Percentiles rank a stretch among this genome's conserved stretches.
Evolutionary conservation across 2,329 filamentous ascomycete genomes (phyloP).

Genomic region (Fusarium devonianum): DNA sequence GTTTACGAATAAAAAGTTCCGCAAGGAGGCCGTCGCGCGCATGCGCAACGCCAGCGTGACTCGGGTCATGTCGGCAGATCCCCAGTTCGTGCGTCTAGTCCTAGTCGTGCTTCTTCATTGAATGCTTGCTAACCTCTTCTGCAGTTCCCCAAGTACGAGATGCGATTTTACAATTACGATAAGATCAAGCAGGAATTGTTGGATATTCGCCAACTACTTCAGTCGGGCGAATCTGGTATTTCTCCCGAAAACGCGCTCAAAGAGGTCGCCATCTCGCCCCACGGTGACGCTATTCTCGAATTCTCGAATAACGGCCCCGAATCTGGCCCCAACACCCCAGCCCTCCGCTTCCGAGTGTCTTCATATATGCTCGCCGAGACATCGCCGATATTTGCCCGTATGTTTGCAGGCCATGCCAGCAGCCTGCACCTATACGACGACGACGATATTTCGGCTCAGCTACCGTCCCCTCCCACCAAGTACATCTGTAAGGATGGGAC

Average conservation of each 20-base stretch:
- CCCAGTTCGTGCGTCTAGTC: slow-evolving; percentile 49
- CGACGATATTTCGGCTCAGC: slow-evolving; percentile 46
- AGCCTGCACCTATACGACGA: slow-evolving; percentile 47
- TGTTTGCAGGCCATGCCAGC: slow-evolving; percentile 50
- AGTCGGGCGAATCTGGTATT: slow-evolving; percentile 51
- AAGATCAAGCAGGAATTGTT: slow-evolving; percentile 52
- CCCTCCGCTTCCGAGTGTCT: slow-evolving; percentile 59
- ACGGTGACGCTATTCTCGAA: slow-evolving; percentile 60
- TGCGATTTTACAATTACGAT: slow-evolving; percentile 58
- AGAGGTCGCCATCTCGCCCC: slow-evolving; percentile 53
- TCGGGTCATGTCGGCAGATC: slow-evolving; percentile 52
- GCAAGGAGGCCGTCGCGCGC: slow-evolving; percentile 51
- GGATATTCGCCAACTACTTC: slow-evolving; percentile 51
- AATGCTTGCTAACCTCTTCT: slow-evolving; percentile 11
- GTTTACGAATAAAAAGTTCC: slow-evolving; percentile 52
- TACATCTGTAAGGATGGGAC: slow-evolving; percentile 54
- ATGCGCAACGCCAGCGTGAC: slow-evolving; percentile 57
- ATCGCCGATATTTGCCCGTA: slow-evolving; percentile 59
- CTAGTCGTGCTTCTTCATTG: background rate
- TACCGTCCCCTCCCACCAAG: slow-evolving; percentile 47
- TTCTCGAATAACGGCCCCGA: slow-evolving; percentile 55
- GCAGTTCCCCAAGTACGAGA: slow-evolving; percentile 54
- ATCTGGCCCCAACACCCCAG: slow-evolving; percentile 45
- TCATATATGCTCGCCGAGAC: slow-evolving; percentile 59
- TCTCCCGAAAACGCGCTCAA: slow-evolving; percentile 49